These are phyloP conservation scores for Exsudoporus frostii DNA, from an alignment of 768 basidiomycete species.

Conservation along the genomic window DNA sequence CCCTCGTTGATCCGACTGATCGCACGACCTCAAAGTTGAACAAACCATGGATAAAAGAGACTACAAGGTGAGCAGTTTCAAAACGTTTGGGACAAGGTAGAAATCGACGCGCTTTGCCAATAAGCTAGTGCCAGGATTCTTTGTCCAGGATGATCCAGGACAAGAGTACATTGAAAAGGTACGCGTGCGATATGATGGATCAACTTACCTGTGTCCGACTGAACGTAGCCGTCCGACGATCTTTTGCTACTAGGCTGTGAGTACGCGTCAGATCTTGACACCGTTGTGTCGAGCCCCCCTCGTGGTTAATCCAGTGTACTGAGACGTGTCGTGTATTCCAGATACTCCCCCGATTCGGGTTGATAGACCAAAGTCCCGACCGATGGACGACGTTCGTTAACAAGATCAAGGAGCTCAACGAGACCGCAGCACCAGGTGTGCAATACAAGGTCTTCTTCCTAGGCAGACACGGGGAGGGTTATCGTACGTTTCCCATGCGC, in stretches of 20 bases:
- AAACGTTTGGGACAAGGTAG: too few species aligned
- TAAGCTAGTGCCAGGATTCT: slow-evolving; percentile 1
- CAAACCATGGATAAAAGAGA: neutral
- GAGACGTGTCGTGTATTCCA: slow-evolving; percentile 8
- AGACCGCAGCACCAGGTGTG: neutral
- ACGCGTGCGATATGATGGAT: neutral
- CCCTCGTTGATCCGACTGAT: neutral
- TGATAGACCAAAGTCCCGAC: slow-evolving; percentile 30
- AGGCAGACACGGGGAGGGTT: slow-evolving; percentile 63
- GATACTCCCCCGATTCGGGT: slow-evolving; percentile 27
- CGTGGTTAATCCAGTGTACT: neutral
- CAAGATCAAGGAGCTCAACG: slow-evolving; percentile 36
- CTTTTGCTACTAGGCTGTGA: neutral
- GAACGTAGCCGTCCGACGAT: neutral
- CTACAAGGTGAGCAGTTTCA: neutral
- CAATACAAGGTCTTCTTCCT: slow-evolving; percentile 53
- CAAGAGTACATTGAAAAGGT: neutral
- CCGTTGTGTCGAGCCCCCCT: neutral
- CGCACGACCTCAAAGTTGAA: neutral
- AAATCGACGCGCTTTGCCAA: neutral
- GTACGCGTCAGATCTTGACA: neutral
- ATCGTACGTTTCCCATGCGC: neutral
- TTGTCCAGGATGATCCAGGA: slow-evolving; percentile 8
- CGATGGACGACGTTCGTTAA: slow-evolving; percentile 44
- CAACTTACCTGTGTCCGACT: neutral